These are phyloP conservation scores for Cercis canadensis DNA, from an alignment of 306 rosid species.

Conservation along the genomic window DNA sequence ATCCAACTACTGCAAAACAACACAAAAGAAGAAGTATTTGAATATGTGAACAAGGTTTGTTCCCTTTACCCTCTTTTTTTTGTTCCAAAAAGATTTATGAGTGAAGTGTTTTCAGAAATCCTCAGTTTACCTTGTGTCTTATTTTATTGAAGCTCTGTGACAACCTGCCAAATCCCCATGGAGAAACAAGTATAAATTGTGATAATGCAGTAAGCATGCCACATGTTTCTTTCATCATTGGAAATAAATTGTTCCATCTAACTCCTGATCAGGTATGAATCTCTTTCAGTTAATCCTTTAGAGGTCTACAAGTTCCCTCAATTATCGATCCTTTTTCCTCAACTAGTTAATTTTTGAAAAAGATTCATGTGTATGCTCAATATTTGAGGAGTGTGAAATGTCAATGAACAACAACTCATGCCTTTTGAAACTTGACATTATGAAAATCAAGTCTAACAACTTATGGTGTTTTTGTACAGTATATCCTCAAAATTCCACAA, in stretches of 20 bases:
- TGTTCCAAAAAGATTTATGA: background rate
- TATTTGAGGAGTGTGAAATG: too few relatives aligned
- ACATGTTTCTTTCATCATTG: slow-evolving; percentile 19
- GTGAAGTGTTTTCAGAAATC: background rate
- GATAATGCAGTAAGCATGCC: slow-evolving; percentile 11
- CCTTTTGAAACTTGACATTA: too few relatives aligned
- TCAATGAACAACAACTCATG: too few relatives aligned
- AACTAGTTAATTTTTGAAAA: too few relatives aligned
- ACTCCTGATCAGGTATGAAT: slow-evolving; percentile 10
- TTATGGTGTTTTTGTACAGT: background rate
- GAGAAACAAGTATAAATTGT: background rate
- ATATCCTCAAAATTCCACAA: slow-evolving; percentile 12
- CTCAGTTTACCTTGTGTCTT: background rate
- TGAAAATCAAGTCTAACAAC: too few relatives aligned
- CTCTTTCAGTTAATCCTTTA: background rate
- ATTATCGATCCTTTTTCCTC: background rate
- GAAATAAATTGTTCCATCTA: slow-evolving; percentile 2
- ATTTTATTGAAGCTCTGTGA: slow-evolving; percentile 17
- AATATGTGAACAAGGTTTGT: slow-evolving; percentile 21
- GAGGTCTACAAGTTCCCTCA: background rate
- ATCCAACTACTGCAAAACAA: slow-evolving; percentile 9
- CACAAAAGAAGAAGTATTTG: slow-evolving; percentile 25
- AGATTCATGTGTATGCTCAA: too few relatives aligned
- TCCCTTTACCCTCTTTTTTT: background rate
- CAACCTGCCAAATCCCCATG: slow-evolving; percentile 9